These are phyloP conservation scores for Phytopythium montanum DNA, from an alignment of 352 stramenopile species.

Conservation along the genomic window DNA sequence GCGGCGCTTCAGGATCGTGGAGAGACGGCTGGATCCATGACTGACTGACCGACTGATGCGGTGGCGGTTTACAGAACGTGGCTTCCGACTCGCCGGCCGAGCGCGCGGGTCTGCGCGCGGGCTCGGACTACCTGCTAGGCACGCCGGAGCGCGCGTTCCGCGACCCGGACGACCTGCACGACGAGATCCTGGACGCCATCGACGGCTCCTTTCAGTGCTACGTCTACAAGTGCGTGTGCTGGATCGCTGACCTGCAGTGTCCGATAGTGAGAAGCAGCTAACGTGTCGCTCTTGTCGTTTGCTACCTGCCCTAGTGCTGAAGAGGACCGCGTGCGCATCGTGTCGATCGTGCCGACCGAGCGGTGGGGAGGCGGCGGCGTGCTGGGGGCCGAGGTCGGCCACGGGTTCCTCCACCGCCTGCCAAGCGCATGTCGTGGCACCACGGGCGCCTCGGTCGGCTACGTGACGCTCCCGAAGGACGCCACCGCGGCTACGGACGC, in stretches of 20 bases:
- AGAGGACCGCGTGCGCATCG: constrained; percentile 91
- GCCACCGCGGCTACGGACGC: constrained; percentile 71
- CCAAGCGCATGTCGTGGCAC: constrained; percentile 59
- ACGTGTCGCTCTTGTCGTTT: not conserved
- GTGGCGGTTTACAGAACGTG: constrained; percentile 54
- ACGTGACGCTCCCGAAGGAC: constrained; percentile 70
- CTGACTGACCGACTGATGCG: too few relatives aligned
- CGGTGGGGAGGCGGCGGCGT: constrained; percentile 91
- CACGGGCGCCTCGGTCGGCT: constrained; percentile 69
- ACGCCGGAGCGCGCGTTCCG: constrained; percentile 89
- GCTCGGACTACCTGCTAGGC: constrained; percentile 94
- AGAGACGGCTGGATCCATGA: not conserved
- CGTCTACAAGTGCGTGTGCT: constrained; percentile 90
- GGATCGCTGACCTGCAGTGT: not conserved
- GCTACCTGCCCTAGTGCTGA: constrained; percentile 42
- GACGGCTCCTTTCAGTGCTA: constrained; percentile 96
- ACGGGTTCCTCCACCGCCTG: constrained; percentile 95
- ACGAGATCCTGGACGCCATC: constrained; percentile 88
- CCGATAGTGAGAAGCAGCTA: not conserved
- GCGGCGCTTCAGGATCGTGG: too few relatives aligned
- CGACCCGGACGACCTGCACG: constrained; percentile 83
- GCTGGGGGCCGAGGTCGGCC: constrained; percentile 93
- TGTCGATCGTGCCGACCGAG: constrained; percentile 80
- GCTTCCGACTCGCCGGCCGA: constrained; percentile 86
- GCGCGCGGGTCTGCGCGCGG: constrained; percentile 83